phyloP scores from a whole-genome alignment of 139 green algal species.

The Asterochloris sp. region DNA sequence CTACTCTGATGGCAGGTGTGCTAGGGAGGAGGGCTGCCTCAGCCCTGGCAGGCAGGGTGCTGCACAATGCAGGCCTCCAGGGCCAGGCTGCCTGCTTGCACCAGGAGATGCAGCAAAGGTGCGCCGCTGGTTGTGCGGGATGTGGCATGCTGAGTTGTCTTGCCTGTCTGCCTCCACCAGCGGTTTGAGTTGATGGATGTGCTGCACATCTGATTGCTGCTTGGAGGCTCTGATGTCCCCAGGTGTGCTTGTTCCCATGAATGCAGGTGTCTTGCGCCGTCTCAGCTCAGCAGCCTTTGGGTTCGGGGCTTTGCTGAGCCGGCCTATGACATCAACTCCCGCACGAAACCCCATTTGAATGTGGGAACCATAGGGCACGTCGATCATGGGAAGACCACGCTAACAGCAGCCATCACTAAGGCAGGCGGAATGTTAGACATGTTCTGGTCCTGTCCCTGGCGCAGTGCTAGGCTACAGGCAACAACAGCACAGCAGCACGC shows the following conservation, averaged over 20 bases:
- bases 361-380: constrained; percentile 99
- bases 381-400: constrained; percentile 98
- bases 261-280: not conserved
- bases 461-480: not conserved
- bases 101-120: constrained; percentile 1
- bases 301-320: constrained; percentile 1
- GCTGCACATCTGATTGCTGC: not conserved
- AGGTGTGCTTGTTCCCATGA: not conserved
- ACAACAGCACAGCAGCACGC: not conserved
- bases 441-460: not conserved
- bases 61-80: not conserved
- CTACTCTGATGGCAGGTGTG: not conserved
- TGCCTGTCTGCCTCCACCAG: not conserved
- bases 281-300: not conserved
- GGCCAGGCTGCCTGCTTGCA: not conserved
- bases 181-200: not conserved
- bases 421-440: constrained; percentile 20
- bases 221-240: not conserved
- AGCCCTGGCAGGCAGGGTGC: not conserved
- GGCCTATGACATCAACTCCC: constrained; percentile 84
- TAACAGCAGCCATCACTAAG: constrained; percentile 94
- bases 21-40: constrained; percentile 4
- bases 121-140: not conserved
- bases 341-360: constrained; percentile 96
- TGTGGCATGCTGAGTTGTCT: not conserved